Conservation (phyloP, 805 yeast genomes). For the Lachancea mirantina region DNA sequence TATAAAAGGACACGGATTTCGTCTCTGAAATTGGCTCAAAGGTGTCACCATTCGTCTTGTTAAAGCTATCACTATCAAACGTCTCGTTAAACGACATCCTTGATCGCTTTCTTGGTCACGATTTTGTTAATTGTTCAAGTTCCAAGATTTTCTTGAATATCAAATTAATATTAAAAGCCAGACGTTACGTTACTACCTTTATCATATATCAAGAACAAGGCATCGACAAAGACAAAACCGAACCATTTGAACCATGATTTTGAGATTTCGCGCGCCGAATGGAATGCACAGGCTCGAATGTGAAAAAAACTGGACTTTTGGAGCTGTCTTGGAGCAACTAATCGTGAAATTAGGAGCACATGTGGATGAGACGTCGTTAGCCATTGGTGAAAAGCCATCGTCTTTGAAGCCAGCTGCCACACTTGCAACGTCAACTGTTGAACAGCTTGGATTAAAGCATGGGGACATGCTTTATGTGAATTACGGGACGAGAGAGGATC, state of each 20-base stretch:
- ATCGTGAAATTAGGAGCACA: conserved; percentile 16
- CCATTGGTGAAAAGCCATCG: conserved; percentile 24
- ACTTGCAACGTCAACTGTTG: conserved; percentile 27
- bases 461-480: conserved; percentile 51
- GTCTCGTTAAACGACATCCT: conserved; percentile 11
- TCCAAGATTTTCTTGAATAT: conserved; percentile 19
- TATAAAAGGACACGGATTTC: conserved; percentile 46
- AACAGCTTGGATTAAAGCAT: conserved; percentile 45
- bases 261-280: conserved; percentile 75
- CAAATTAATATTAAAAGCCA: not conserved
- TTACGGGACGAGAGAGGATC: conserved; percentile 23
- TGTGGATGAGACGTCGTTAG: conserved; percentile 23
- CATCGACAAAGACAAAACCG: not conserved
- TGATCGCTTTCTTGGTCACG: conserved; percentile 43
- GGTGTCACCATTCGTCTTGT: conserved; percentile 9
- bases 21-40: conserved; percentile 29
- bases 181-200: not conserved
- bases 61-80: too few species aligned
- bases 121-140: conserved; percentile 42
- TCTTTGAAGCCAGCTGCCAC: conserved; percentile 23
- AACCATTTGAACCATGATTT: conserved; percentile 36
- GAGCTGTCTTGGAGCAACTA: conserved; percentile 37
- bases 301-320: conserved; percentile 40
- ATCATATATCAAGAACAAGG: not conserved
- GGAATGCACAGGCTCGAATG: conserved; percentile 70